A percentile compares a stretch with the other conserved stretches of the same genome.
Evolutionary conservation across 352 stramenopile species (phyloP).

Genomic region (Phytophthora boehmeriae): DNA sequence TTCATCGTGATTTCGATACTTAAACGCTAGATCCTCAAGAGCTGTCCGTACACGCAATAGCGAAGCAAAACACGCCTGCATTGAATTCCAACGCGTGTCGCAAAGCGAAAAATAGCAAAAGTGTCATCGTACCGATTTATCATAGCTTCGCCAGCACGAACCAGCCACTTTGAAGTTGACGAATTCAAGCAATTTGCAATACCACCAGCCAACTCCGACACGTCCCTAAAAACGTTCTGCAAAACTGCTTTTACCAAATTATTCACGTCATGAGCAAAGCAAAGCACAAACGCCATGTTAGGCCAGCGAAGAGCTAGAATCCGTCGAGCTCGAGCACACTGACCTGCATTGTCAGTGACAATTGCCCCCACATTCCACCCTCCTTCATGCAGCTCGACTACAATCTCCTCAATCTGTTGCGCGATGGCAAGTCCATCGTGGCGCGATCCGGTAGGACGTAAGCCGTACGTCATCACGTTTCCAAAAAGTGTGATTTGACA

Average conservation of each 20-base stretch:
- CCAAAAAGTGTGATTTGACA: not conserved
- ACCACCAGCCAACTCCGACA: not conserved
- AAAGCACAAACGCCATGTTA: not conserved
- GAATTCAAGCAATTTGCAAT: slow-evolving; percentile 10
- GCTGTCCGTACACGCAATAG: slow-evolving; percentile 10
- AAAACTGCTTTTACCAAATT: not conserved
- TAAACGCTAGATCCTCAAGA: slow-evolving; percentile 10
- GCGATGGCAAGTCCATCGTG: not conserved
- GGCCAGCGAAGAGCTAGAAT: not conserved
- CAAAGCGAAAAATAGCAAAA: slow-evolving; percentile 5
- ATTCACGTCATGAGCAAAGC: not conserved
- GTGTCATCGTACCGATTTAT: slow-evolving; percentile 3
- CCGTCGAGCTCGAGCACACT: not conserved
- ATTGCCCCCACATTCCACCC: not conserved
- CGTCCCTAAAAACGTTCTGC: no score
- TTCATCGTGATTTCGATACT: slow-evolving; percentile 13
- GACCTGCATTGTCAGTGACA: not conserved
- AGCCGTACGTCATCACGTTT: not conserved
- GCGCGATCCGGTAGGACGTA: not conserved
- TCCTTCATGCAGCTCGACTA: not conserved
- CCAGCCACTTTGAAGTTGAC: slow-evolving; percentile 21
- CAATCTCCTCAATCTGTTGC: not conserved
- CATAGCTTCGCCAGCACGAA: slow-evolving; percentile 10
- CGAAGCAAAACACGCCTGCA: slow-evolving; percentile 17
- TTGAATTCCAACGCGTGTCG: slow-evolving; percentile 11